Evolutionary conservation across 352 stramenopile species (phyloP), one percentile per base, ranked within the genome.

Genomic region (Plasmopara muralis): DNA sequence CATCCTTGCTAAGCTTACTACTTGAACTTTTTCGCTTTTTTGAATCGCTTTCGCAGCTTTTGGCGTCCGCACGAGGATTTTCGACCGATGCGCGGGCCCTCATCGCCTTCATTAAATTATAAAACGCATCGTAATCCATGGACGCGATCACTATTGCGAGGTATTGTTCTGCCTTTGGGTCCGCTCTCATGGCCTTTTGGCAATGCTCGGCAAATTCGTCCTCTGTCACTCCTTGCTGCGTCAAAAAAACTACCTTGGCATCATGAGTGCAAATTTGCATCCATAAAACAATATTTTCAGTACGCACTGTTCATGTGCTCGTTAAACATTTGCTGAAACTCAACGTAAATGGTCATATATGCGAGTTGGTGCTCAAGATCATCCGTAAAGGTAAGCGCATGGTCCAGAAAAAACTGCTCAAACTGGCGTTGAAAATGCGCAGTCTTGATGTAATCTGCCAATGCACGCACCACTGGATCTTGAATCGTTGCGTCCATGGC

Each of bases 121-220:
- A 86, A 60, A 89, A 89, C 6, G 76, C 76, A 31, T 84, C 64
- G 52, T 87, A 87, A 57, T 87, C 74, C 75, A 87, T 89, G 42
- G 78, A 89, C 37, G 78, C 78, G 33, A 87, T 62, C 48, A 89
- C 78, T 13, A 89, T 77, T 37, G 87, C 78, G 18, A 89, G 58
- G 49, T 85, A 89, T 38, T 85, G 70, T 41, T 83, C 71, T 4
- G 76, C 72, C 16, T 79, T 83, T 10, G 57, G 64, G 61, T 89
- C 78, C 10, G 16, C 50, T 53, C 79, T 78, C 42, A 85, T 76
- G 34, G 70, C 70, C 20, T 68, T 62, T 53, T 82, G 60, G 15
- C 68, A 87, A 16, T 72, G 69, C 31, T 70, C 62, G 13, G 39
- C 62, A 45, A 89, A 89, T 50, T 85, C 74, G 3, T 83, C 65